A percentile compares a stretch with the other conserved stretches of the same genome.
Evolutionary conservation across 202 grass and related monocot species (phyloP).

Genomic region (Schoenoplectus triqueter): DNA sequence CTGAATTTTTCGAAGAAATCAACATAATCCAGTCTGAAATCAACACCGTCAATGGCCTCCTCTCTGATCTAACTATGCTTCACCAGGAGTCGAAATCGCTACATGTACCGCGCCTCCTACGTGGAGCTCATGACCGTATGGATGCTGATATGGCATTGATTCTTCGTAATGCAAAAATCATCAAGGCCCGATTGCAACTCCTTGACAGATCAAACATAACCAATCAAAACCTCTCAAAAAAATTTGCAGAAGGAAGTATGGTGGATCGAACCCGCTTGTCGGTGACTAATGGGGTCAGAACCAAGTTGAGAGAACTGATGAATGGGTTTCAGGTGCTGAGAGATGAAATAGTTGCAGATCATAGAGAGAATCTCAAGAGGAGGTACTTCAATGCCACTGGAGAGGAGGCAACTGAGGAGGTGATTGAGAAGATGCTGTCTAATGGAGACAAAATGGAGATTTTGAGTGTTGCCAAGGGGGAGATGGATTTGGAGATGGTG

Average conservation of each 20-base stretch:
- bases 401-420: constrained; percentile 44
- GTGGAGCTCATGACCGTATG: constrained; percentile 46
- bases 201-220: constrained; percentile 45
- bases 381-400: constrained; percentile 53
- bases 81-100: constrained; percentile 45
- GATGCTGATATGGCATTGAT: constrained; percentile 47
- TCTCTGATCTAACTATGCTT: constrained; percentile 43
- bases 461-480: constrained; percentile 33
- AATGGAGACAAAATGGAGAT: constrained; percentile 31
- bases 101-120: constrained; percentile 44
- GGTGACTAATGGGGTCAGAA: constrained; percentile 45
- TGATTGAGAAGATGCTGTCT: constrained; percentile 49
- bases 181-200: constrained; percentile 49
- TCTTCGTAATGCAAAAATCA: constrained; percentile 50
- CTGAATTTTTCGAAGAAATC: constrained; percentile 46
- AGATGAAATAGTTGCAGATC: constrained; percentile 44
- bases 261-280: constrained; percentile 46
- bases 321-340: constrained; percentile 48
- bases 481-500: constrained; percentile 43
- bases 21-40: constrained; percentile 45
- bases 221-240: constrained; percentile 37
- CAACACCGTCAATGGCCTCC: constrained; percentile 38
- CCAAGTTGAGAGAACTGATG: constrained; percentile 49
- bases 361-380: constrained; percentile 50
- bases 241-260: constrained; percentile 46